phyloP scores from a whole-genome alignment of 768 basidiomycete genomes.

The Fomitopsis serialis region DNA sequence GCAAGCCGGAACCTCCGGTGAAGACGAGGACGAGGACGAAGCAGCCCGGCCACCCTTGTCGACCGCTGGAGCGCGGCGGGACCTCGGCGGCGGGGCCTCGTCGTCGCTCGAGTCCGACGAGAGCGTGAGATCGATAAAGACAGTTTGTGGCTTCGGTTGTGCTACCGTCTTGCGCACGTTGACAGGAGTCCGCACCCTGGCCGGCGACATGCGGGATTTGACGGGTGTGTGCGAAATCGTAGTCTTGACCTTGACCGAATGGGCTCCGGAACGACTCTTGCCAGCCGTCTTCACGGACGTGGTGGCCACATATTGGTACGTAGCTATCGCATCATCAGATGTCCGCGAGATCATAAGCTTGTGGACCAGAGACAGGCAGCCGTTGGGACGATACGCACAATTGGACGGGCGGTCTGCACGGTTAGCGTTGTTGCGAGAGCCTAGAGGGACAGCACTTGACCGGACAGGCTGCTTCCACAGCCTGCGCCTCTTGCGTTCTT shows the following conservation, averaged over 20 bases:
- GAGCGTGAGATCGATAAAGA: conserved; percentile 14
- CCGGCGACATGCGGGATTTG: no score
- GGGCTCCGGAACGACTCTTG: neutral
- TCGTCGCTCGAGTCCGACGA: conserved; percentile 11
- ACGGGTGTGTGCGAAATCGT: no score
- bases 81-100: neutral
- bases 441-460: neutral
- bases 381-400: neutral
- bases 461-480: neutral
- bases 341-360: neutral
- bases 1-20: neutral
- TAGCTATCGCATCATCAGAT: neutral
- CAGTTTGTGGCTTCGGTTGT: conserved; percentile 1
- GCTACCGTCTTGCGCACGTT: neutral
- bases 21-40: neutral
- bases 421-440: neutral
- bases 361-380: neutral
- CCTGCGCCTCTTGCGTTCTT: neutral
- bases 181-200: neutral
- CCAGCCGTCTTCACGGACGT: neutral
- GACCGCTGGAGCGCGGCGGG: no score
- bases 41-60: neutral
- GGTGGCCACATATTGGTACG: neutral
- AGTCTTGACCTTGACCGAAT: neutral
- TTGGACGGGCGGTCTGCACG: neutral